A percentile compares a stretch with the other conserved stretches of the same genome.
Evolutionary conservation across 2,329 filamentous ascomycete genomes (phyloP).

Genomic region (Whalleya microplaca): DNA sequence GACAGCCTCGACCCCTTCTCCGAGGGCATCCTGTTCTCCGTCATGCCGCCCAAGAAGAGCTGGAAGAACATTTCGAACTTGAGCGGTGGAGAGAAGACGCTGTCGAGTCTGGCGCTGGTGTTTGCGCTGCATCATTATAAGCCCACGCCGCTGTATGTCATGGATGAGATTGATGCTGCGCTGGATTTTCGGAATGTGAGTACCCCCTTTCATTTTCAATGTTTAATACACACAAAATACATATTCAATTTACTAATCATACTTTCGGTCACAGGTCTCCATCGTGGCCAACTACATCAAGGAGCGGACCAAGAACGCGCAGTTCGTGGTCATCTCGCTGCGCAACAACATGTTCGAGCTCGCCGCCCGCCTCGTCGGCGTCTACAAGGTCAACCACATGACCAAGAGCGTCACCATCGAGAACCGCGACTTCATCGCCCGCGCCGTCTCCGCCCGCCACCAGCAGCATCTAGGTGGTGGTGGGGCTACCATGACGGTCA

Average conservation of each 20-base stretch:
- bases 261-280: slow-evolving; percentile 66
- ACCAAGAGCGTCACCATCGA: slow-evolving; percentile 91
- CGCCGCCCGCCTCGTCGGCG: slow-evolving; percentile 89
- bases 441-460: slow-evolving; percentile 27
- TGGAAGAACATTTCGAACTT: slow-evolving; percentile 99
- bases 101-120: slow-evolving; percentile 91
- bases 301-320: slow-evolving; percentile 97
- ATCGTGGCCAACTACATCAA: slow-evolving; percentile 99
- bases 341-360: slow-evolving; percentile 99
- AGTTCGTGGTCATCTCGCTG: slow-evolving; percentile 97
- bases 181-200: slow-evolving; percentile 96
- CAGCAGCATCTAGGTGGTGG: slow-evolving; percentile 8
- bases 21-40: slow-evolving; percentile 94
- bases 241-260: no score
- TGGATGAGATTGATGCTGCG: slow-evolving; percentile 99
- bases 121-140: slow-evolving; percentile 98
- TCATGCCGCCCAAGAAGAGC: slow-evolving; percentile 99
- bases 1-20: slow-evolving; percentile 96
- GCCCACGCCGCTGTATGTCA: slow-evolving; percentile 95
- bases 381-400: slow-evolving; percentile 99
- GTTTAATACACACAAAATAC: no score
- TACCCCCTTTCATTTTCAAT: slow-evolving; percentile 33
- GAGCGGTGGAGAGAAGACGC: slow-evolving; percentile 94
- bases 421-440: slow-evolving; percentile 73
- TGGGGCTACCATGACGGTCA: neutral